phyloP scores from a whole-genome alignment of 495 filamentous ascomycete species.

The Schizothecium vesticola region DNA sequence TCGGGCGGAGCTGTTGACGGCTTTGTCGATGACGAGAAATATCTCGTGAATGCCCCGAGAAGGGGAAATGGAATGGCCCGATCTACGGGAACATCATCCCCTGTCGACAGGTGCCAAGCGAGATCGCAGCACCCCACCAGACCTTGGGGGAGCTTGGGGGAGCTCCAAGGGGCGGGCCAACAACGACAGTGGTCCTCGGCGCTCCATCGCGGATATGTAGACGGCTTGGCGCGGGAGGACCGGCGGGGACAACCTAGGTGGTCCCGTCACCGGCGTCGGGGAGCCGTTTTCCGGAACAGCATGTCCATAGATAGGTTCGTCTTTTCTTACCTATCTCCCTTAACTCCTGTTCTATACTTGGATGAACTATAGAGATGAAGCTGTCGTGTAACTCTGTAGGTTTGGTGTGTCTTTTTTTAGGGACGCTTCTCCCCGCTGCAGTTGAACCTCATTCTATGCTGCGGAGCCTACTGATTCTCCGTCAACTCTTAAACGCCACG shows the following conservation, averaged over 20 bases:
- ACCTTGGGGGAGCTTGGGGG: neutral
- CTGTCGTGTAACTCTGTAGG: neutral
- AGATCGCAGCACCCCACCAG: neutral
- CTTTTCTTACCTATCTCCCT: neutral
- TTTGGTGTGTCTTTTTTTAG: neutral
- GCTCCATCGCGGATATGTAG: too few species aligned
- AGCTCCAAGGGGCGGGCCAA: neutral
- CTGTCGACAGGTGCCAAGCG: neutral
- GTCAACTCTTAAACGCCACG: neutral
- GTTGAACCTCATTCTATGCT: neutral
- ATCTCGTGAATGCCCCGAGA: neutral
- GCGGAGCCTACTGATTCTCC: neutral
- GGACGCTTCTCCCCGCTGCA: neutral
- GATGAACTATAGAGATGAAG: neutral
- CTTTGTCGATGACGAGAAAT: neutral
- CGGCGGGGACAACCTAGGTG: neutral
- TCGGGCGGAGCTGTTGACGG: neutral
- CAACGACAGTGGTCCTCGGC: too few species aligned
- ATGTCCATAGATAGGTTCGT: too few species aligned
- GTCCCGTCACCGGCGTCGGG: too few species aligned
- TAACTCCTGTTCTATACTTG: neutral
- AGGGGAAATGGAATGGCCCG: neutral
- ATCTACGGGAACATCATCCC: neutral
- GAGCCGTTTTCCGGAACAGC: too few species aligned
- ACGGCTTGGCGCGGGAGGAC: neutral